phyloP scores from a whole-genome alignment of 768 basidiomycete species.

The Rhizopogon vinicolor region DNA sequence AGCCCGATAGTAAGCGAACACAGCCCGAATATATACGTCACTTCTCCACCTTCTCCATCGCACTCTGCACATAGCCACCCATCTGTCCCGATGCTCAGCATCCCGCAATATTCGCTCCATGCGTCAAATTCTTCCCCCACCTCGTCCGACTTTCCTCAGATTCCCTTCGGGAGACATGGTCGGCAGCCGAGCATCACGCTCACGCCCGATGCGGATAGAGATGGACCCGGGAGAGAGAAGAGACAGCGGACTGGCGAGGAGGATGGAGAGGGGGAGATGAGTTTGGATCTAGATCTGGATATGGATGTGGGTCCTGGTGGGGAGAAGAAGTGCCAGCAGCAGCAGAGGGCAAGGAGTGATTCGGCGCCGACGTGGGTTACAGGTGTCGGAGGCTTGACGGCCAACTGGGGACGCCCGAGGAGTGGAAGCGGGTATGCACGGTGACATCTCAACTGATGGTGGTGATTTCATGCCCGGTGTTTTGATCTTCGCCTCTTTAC shows the following conservation, averaged over 20 bases:
- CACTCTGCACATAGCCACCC: slow-evolving; percentile 15
- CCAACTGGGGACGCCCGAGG: slow-evolving; percentile 25
- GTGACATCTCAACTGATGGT: slow-evolving; percentile 5
- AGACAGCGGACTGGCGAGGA: slow-evolving; percentile 15
- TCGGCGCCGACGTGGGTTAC: slow-evolving; percentile 19
- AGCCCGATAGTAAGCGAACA: slow-evolving; percentile 11
- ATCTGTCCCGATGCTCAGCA: slow-evolving; percentile 24
- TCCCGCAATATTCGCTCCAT: slow-evolving; percentile 20
- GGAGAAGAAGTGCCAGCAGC: slow-evolving; percentile 8
- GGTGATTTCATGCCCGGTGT: neutral
- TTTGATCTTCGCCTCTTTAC: neutral
- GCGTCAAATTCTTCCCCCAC: slow-evolving; percentile 26
- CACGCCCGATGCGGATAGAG: slow-evolving; percentile 19
- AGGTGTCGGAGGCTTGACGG: slow-evolving; percentile 19
- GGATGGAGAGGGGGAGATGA: slow-evolving; percentile 19
- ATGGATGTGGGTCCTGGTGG: slow-evolving; percentile 6
- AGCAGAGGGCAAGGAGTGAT: slow-evolving; percentile 19
- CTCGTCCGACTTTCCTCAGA: slow-evolving; percentile 12
- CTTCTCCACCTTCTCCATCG: slow-evolving; percentile 50
- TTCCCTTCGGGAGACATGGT: slow-evolving; percentile 10
- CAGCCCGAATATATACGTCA: slow-evolving; percentile 70
- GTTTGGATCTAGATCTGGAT: neutral
- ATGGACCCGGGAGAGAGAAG: slow-evolving; percentile 17
- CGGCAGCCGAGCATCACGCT: slow-evolving; percentile 27
- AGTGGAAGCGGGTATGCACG: slow-evolving; percentile 22